These are phyloP conservation scores for Corynascus novoguineensis DNA, from an alignment of 495 filamentous ascomycete species.

Conservation along the genomic window DNA sequence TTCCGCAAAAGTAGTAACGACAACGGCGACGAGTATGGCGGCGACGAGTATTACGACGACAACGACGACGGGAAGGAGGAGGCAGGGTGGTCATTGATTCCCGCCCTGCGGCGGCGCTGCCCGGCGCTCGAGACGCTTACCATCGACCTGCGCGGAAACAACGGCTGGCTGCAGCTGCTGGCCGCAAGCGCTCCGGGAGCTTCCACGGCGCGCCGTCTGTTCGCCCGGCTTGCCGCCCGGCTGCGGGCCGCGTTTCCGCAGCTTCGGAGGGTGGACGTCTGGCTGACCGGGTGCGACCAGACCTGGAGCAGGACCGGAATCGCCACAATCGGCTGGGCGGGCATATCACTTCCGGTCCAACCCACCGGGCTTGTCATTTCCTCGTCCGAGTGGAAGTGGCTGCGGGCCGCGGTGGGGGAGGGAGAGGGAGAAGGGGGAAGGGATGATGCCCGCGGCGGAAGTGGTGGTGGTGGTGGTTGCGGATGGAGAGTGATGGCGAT, in stretches of 20 bases:
- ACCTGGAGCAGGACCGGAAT: no score
- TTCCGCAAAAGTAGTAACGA: slow-evolving; percentile 22
- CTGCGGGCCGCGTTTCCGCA: background rate
- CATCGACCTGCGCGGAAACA: slow-evolving; percentile 9
- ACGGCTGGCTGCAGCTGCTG: slow-evolving; percentile 7
- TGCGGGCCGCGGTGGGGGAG: background rate
- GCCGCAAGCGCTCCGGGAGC: slow-evolving; percentile 4
- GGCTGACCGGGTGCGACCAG: background rate
- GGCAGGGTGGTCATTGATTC: background rate
- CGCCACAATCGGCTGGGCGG: no score
- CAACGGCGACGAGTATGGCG: no score
- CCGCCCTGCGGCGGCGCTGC: background rate
- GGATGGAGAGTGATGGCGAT: no score
- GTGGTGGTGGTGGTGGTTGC: background rate
- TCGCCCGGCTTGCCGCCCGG: background rate
- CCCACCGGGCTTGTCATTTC: background rate
- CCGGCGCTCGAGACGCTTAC: slow-evolving; percentile 7
- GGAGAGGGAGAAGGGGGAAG: background rate
- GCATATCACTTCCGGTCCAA: no score
- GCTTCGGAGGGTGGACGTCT: background rate
- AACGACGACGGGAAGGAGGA: background rate
- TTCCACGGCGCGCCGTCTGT: background rate
- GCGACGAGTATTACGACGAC: no score
- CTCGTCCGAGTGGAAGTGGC: slow-evolving; percentile 2
- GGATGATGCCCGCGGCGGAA: background rate